Percentiles rank a stretch among this genome's conserved stretches.
Conservation (phyloP, 1,284 basidiomycete genomes). For the Anthracocystis setariae region DNA sequence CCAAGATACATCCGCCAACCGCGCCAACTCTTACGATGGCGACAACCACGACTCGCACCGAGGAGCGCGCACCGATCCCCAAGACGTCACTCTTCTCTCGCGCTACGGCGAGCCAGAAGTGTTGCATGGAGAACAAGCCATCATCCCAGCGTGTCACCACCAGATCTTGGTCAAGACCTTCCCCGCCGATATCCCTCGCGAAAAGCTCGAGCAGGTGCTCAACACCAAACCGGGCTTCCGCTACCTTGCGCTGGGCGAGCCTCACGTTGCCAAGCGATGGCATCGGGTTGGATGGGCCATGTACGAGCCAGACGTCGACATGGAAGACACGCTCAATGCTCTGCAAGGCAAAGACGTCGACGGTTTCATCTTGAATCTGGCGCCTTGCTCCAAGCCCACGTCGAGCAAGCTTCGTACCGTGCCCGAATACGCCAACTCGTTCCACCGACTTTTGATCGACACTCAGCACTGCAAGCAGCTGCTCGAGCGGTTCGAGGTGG, state of each 20-base stretch:
- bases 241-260: slow-evolving; percentile 62
- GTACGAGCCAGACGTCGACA: slow-evolving; percentile 54
- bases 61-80: slow-evolving; percentile 32
- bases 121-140: slow-evolving; percentile 40
- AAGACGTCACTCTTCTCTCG: slow-evolving; percentile 36
- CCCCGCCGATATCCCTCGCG: slow-evolving; percentile 49
- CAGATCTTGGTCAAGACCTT: slow-evolving; percentile 58
- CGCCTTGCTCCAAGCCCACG: slow-evolving; percentile 51
- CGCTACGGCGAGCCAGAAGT: slow-evolving; percentile 42
- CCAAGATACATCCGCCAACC: slow-evolving; percentile 3
- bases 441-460: slow-evolving; percentile 54
- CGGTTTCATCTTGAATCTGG: slow-evolving; percentile 55
- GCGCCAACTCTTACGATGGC: slow-evolving; percentile 13
- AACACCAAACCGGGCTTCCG: slow-evolving; percentile 52
- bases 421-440: slow-evolving; percentile 54
- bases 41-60: slow-evolving; percentile 22
- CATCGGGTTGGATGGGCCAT: slow-evolving; percentile 61
- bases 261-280: slow-evolving; percentile 55
- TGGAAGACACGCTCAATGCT: slow-evolving; percentile 45
- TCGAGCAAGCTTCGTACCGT: slow-evolving; percentile 55
- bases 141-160: slow-evolving; percentile 48
- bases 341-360: slow-evolving; percentile 53
- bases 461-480: slow-evolving; percentile 53
- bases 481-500: slow-evolving; percentile 43
- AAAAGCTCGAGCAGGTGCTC: slow-evolving; percentile 53